Evolutionary conservation across 2,329 filamentous ascomycete species (phyloP), one percentile per base, ranked within the genome.

Genomic region (Nothophaeocryptopus gaeumannii): DNA sequence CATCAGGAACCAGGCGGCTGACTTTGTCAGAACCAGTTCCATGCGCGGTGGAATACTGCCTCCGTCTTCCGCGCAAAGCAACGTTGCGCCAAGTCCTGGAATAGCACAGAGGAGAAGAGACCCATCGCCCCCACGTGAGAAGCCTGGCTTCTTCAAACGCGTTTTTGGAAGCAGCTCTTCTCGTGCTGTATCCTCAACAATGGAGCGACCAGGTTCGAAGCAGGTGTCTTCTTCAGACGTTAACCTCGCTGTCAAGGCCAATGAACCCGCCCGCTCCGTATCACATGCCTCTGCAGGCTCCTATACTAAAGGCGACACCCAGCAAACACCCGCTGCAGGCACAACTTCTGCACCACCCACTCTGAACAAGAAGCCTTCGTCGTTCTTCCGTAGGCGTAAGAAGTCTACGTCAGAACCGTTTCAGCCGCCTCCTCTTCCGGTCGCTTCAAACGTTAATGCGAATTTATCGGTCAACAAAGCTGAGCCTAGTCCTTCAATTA

Each of bases 321-420:
- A 54, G 49, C 53, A 50, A 39, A 42, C 52, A 42, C 13, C 43
- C 13, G 29, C 40, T 14, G 41, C 30, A 13, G 33, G 50, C 26
- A 41, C 36, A 35, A 49, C 53, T 35, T 26, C 54, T 29, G 52
- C 58, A 11, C 58, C 61, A 10, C 48, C 55, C n/a, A 47, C 65
- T 3, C 73, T 96, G 44, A 87, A 88, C 62, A 96, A 96, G 75
- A 96, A 96, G 70, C 82, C 89, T 3, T 95, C 92, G 1, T 92
- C 89, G 0, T 97, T 99, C 73, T 97, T 97, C 73, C 82, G 93
- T 55, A 81, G 93, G 52, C 82, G 91, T 56, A 97, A 97, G 80
- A 95, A 92, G 78, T 96, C 91, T 5, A 72, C 89, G 31, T 81
- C 83, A 11, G 90, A 95, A 55, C 67, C 69, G 38, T 78, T 81